Percentiles rank a stretch among this genome's conserved stretches.
These are phyloP conservation scores for Eimeria tenella DNA, from an alignment of 169 alveolate genomes.

Conservation along the genomic window DNA sequence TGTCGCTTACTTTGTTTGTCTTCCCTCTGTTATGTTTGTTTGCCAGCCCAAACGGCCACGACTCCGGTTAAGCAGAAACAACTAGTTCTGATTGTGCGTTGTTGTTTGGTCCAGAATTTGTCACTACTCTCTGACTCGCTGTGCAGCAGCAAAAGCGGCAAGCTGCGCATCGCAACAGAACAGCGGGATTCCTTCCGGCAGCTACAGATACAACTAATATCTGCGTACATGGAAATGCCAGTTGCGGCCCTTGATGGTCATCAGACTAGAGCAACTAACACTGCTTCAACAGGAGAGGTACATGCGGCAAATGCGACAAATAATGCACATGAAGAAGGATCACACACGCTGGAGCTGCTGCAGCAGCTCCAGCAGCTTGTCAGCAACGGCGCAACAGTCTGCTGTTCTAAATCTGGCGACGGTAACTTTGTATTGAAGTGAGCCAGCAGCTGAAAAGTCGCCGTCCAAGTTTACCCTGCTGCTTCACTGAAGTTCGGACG, in stretches of 20 bases:
- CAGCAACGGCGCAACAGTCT: not conserved
- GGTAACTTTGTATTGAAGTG: not conserved
- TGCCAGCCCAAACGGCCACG: too few species aligned
- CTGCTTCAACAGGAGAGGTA: not conserved
- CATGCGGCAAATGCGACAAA: not conserved
- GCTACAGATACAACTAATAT: not conserved
- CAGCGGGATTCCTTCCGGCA: slow-evolving; percentile 13
- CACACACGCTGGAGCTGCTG: slow-evolving; percentile 2
- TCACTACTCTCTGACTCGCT: not conserved
- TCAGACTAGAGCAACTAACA: not conserved
- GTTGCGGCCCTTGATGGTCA: not conserved
- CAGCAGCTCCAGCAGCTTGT: slow-evolving; percentile 8
- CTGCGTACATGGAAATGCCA: slow-evolving; percentile 20
- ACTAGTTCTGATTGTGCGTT: not conserved
- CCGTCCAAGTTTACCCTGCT: not conserved
- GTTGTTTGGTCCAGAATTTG: not conserved
- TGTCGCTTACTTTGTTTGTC: not conserved
- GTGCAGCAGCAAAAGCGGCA: slow-evolving; percentile 5
- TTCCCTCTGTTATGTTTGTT: not conserved
- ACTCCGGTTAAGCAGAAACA: too few species aligned
- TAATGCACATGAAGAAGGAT: not conserved
- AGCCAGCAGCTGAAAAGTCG: not conserved
- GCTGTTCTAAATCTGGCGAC: not conserved
- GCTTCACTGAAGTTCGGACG: too few species aligned
- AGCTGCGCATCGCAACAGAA: slow-evolving; percentile 15